A percentile compares a stretch with the other conserved stretches of the same genome.
Conservation (phyloP, 2,329 filamentous ascomycete species). For the Neoascochyta sp. region DNA sequence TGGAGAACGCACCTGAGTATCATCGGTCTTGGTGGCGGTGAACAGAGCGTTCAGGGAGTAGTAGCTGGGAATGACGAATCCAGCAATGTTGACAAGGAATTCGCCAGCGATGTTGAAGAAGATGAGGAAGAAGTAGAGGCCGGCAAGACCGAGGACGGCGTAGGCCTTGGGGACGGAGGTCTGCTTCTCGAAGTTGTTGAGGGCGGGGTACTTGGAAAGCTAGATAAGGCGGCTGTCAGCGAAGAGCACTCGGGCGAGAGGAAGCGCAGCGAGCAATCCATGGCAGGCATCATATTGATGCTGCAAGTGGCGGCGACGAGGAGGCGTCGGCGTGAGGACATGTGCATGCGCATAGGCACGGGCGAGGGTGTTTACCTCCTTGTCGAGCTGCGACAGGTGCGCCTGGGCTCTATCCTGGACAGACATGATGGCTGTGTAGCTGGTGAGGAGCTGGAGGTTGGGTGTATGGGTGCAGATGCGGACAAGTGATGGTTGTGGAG, state of each 20-base stretch:
- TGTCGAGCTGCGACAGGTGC: slow-evolving; percentile 75
- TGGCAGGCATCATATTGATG: no score
- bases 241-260: slow-evolving; percentile 4
- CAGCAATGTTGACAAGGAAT: slow-evolving; percentile 81
- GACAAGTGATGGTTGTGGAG: no score
- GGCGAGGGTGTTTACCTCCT: slow-evolving; percentile 60
- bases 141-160: slow-evolving; percentile 68
- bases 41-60: slow-evolving; percentile 80
- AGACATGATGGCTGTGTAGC: slow-evolving; percentile 56
- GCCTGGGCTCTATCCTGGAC: slow-evolving; percentile 73
- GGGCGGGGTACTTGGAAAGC: slow-evolving; percentile 79
- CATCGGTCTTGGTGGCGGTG: slow-evolving; percentile 66
- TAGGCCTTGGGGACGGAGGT: slow-evolving; percentile 82
- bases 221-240: slow-evolving; percentile 42
- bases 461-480: slow-evolving; percentile 5
- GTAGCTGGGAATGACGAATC: slow-evolving; percentile 78
- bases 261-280: no score
- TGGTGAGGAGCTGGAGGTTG: slow-evolving; percentile 3
- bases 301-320: no score
- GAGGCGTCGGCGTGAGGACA: no score
- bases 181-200: slow-evolving; percentile 84
- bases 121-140: slow-evolving; percentile 85
- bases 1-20: slow-evolving; percentile 65
- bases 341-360: slow-evolving; percentile 2
- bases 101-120: slow-evolving; percentile 90